These are phyloP conservation scores for Fusarium camptoceras DNA, from an alignment of 2,329 filamentous ascomycete species.

Conservation along the genomic window DNA sequence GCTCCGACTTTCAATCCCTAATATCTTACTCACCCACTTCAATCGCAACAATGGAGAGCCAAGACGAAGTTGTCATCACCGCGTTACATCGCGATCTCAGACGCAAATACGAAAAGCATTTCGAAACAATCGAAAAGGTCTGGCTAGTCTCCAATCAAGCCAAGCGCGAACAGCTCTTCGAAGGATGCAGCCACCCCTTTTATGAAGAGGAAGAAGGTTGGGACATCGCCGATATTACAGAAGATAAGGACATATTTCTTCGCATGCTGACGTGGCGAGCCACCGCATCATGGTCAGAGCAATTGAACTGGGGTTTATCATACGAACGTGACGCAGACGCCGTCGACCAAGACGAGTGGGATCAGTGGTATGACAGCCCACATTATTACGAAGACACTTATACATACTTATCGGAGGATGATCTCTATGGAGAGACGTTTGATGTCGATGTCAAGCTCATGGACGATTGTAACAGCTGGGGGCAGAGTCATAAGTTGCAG, in stretches of 20 bases:
- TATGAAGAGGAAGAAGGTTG: conserved; percentile 50
- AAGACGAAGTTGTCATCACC: not conserved
- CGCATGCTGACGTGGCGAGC: conserved; percentile 54
- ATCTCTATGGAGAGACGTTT: not conserved
- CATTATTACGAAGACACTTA: not conserved
- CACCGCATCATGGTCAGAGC: conserved; percentile 49
- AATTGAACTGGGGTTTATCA: conserved; percentile 50
- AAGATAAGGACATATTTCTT: conserved; percentile 53
- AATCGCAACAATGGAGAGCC: not conserved
- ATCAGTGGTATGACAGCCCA: not conserved
- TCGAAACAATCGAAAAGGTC: not conserved
- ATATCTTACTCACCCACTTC: not conserved
- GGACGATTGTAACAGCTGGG: not conserved
- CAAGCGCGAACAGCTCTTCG: conserved; percentile 22
- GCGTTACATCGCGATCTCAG: not conserved
- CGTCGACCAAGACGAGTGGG: conserved; percentile 41
- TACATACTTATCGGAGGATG: not conserved
- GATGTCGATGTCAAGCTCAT: not conserved
- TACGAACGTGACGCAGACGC: too few species aligned
- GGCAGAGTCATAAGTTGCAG: too few species aligned
- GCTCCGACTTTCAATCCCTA: not conserved
- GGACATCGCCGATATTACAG: conserved; percentile 57
- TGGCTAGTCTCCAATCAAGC: not conserved
- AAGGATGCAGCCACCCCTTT: conserved; percentile 3
- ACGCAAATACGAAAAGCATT: not conserved